These are phyloP conservation scores for Lachancea kluyveri DNA, from an alignment of 805 yeast species.

Conservation along the genomic window DNA sequence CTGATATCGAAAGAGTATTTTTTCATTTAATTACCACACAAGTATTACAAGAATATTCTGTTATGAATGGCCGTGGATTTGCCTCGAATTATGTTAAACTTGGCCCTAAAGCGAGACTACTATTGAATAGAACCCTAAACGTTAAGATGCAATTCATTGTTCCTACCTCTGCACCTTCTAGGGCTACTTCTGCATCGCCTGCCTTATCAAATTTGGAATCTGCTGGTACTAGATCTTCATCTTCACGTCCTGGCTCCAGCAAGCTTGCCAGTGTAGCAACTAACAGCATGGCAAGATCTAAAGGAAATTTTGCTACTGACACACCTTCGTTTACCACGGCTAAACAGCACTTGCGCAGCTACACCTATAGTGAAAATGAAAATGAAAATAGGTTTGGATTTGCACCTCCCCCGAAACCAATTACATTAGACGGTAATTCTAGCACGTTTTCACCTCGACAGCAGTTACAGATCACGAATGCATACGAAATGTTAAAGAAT, in stretches of 20 bases:
- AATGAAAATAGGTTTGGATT: too few relatives aligned
- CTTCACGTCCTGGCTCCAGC: too few relatives aligned
- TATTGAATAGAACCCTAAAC: slow-evolving; percentile 39
- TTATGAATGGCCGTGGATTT: slow-evolving; percentile 71
- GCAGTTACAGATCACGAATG: slow-evolving; percentile 16
- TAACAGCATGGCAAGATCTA: too few relatives aligned
- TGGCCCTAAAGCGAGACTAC: slow-evolving; percentile 49
- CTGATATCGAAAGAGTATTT: slow-evolving; percentile 75
- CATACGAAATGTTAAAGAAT: slow-evolving; percentile 22
- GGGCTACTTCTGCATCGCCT: slow-evolving; percentile 2
- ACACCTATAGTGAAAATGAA: too few relatives aligned
- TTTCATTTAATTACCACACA: slow-evolving; percentile 66
- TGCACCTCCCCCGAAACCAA: too few relatives aligned
- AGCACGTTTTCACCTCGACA: slow-evolving; percentile 20
- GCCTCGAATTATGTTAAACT: slow-evolving; percentile 66
- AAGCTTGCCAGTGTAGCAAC: too few relatives aligned
- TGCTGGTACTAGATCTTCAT: too few relatives aligned
- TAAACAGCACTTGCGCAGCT: background rate
- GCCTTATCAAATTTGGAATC: slow-evolving; percentile 1
- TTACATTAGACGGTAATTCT: slow-evolving; percentile 2
- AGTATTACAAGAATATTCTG: slow-evolving; percentile 62
- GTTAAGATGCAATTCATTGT: slow-evolving; percentile 48
- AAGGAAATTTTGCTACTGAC: too few relatives aligned
- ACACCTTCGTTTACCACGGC: too few relatives aligned
- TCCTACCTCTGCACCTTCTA: slow-evolving; percentile 10